These are phyloP conservation scores for Agrocybe praecox DNA, from an alignment of 768 basidiomycete species.

Conservation along the genomic window DNA sequence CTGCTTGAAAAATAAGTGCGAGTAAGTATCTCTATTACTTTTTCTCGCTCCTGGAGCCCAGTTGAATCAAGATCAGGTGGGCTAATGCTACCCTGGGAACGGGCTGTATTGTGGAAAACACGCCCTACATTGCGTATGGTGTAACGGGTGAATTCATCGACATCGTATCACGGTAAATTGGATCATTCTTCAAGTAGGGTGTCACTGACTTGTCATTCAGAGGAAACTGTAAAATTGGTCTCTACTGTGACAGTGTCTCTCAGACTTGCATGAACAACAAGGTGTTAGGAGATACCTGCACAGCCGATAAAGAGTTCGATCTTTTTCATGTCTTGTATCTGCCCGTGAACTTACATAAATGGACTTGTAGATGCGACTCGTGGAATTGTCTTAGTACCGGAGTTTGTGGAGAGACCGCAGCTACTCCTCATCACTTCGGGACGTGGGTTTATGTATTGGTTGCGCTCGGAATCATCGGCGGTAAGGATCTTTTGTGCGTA, in stretches of 20 bases:
- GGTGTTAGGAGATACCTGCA: slow-evolving; percentile 58
- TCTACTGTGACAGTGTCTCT: slow-evolving; percentile 73
- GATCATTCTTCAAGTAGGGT: neutral
- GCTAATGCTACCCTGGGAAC: slow-evolving; percentile 73
- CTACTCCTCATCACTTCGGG: slow-evolving; percentile 62
- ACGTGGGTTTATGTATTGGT: slow-evolving; percentile 75
- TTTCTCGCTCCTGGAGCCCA: neutral
- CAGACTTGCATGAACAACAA: slow-evolving; percentile 63
- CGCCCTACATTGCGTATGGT: slow-evolving; percentile 73
- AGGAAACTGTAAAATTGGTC: slow-evolving; percentile 71
- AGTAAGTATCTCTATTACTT: slow-evolving; percentile 47
- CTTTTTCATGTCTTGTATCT: neutral
- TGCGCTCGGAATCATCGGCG: slow-evolving; percentile 69
- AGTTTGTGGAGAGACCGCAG: slow-evolving; percentile 63
- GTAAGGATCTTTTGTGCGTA: slow-evolving; percentile 39
- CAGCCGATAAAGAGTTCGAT: slow-evolving; percentile 51
- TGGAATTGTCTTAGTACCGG: slow-evolving; percentile 71
- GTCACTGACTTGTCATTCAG: slow-evolving; percentile 31
- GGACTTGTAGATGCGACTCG: slow-evolving; percentile 60
- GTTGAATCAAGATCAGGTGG: slow-evolving; percentile 48
- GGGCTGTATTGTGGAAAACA: slow-evolving; percentile 76
- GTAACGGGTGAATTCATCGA: slow-evolving; percentile 65
- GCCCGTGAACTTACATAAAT: neutral
- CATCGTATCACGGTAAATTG: slow-evolving; percentile 73
- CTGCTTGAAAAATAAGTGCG: slow-evolving; percentile 83